Percentiles rank a stretch among this genome's conserved stretches.
Evolutionary conservation across 1,139 yeast species (phyloP).

Genomic region (Debaryomyces sp.): DNA sequence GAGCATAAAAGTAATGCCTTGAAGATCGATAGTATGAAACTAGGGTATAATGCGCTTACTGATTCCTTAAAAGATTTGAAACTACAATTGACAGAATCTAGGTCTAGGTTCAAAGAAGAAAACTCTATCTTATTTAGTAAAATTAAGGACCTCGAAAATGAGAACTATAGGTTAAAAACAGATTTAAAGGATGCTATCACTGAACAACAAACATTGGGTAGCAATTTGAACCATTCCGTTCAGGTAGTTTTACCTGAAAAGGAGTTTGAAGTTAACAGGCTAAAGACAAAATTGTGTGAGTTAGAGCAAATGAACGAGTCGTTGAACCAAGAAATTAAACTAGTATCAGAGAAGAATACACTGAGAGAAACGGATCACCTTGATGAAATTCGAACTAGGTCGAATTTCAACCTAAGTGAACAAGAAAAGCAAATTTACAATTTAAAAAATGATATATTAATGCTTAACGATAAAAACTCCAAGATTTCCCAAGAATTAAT

Average conservation of each 20-base stretch:
- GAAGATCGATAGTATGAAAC: slow-evolving; percentile 9
- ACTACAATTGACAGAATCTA: slow-evolving; percentile 18
- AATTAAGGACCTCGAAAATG: slow-evolving; percentile 17
- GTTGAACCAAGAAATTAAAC: slow-evolving; percentile 8
- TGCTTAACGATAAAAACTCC: slow-evolving; percentile 21
- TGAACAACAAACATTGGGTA: neutral
- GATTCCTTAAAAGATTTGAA: slow-evolving; percentile 10
- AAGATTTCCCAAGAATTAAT: slow-evolving; percentile 20
- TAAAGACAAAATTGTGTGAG: slow-evolving; percentile 18
- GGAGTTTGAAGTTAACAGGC: slow-evolving; percentile 26
- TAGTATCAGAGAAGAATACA: neutral
- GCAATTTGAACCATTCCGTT: slow-evolving; percentile 12
- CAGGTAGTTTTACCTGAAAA: slow-evolving; percentile 23
- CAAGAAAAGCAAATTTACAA: slow-evolving; percentile 24
- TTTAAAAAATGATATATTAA: slow-evolving; percentile 22
- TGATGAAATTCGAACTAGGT: neutral
- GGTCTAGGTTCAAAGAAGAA: slow-evolving; percentile 17
- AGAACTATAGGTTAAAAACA: slow-evolving; percentile 17
- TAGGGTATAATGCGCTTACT: slow-evolving; percentile 2
- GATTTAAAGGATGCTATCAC: neutral
- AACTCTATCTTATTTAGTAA: slow-evolving; percentile 11
- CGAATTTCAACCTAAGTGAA: slow-evolving; percentile 11
- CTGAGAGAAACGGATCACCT: neutral
- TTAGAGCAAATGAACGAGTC: slow-evolving; percentile 8
- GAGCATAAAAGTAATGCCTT: slow-evolving; percentile 11